Evolutionary conservation across 1,284 basidiomycete species (phyloP).

Genomic region (Malassezia globosa): DNA sequence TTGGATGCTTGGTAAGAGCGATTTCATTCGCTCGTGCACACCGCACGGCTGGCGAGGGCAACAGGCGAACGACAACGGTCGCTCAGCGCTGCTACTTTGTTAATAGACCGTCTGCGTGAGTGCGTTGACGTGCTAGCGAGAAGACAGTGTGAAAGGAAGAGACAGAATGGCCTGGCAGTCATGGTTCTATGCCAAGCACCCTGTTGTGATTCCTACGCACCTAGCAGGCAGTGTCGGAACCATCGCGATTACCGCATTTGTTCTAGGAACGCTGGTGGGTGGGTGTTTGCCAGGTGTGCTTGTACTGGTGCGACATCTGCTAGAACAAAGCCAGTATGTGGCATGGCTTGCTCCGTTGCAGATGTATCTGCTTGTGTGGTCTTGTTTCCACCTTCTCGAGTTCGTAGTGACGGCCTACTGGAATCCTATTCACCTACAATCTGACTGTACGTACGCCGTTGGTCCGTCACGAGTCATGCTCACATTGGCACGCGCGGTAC

Average conservation of each 20-base stretch:
- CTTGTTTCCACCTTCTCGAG: constrained; percentile 78
- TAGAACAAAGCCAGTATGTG: background rate
- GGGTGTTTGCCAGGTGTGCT: constrained; percentile 4
- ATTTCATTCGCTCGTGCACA: no score
- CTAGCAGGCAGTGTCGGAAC: constrained; percentile 2
- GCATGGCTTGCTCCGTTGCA: constrained; percentile 17
- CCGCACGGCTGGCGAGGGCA: no score
- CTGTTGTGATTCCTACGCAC: background rate
- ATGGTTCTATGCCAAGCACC: constrained; percentile 3
- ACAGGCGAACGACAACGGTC: no score
- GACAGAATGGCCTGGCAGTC: background rate
- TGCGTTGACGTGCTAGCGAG: background rate
- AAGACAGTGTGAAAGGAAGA: background rate
- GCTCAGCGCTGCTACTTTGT: no score
- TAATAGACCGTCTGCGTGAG: background rate
- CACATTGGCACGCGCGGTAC: no score
- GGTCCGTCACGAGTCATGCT: no score
- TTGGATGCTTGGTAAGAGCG: no score
- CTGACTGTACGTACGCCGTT: constrained; percentile 61
- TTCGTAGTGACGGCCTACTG: constrained; percentile 90
- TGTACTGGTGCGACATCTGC: background rate
- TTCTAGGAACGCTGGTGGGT: constrained; percentile 9
- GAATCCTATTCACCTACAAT: constrained; percentile 80
- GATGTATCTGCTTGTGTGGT: constrained; percentile 31
- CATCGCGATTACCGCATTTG: constrained; percentile 6